Conservation (phyloP, 2,329 filamentous ascomycete genomes). For the Arthrobotrys megalospora region DNA sequence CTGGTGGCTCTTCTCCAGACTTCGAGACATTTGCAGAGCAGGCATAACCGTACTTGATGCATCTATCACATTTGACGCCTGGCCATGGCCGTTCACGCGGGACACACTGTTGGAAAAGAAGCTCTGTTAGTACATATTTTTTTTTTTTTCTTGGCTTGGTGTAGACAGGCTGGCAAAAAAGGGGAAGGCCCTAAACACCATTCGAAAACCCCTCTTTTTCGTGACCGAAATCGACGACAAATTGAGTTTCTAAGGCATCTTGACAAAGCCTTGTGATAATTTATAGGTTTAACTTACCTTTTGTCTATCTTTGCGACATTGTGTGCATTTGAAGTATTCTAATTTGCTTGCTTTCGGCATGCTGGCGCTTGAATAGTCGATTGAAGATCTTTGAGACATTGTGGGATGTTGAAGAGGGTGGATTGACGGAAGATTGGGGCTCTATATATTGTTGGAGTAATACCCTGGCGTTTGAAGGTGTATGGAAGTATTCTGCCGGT, state of each 20-base stretch:
- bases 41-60: slow-evolving; percentile 57
- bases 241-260: neutral
- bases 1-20: slow-evolving; percentile 56
- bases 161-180: slow-evolving; percentile 55
- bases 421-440: slow-evolving; percentile 20
- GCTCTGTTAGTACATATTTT: slow-evolving; percentile 47
- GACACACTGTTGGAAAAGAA: slow-evolving; percentile 48
- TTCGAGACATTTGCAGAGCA: slow-evolving; percentile 60
- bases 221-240: slow-evolving; percentile 35
- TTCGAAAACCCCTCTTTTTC: slow-evolving; percentile 51
- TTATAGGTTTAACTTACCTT: slow-evolving; percentile 36
- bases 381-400: slow-evolving; percentile 44
- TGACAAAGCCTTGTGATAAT: neutral
- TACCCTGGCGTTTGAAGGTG: neutral
- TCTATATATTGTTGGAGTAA: slow-evolving; percentile 25
- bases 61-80: slow-evolving; percentile 59
- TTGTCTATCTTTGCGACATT: slow-evolving; percentile 59
- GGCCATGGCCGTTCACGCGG: slow-evolving; percentile 59
- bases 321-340: slow-evolving; percentile 59
- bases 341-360: slow-evolving; percentile 60
- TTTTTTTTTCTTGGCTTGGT: slow-evolving; percentile 38
- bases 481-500: slow-evolving; percentile 34
- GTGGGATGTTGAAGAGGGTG: slow-evolving; percentile 17
- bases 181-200: slow-evolving; percentile 42
- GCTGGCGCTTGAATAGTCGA: slow-evolving; percentile 41